Percentiles rank a stretch among this genome's conserved stretches.
Evolutionary conservation across 371 early-diverging fungal genomes (phyloP).

Genomic region (Saksenaea vasiformis): DNA sequence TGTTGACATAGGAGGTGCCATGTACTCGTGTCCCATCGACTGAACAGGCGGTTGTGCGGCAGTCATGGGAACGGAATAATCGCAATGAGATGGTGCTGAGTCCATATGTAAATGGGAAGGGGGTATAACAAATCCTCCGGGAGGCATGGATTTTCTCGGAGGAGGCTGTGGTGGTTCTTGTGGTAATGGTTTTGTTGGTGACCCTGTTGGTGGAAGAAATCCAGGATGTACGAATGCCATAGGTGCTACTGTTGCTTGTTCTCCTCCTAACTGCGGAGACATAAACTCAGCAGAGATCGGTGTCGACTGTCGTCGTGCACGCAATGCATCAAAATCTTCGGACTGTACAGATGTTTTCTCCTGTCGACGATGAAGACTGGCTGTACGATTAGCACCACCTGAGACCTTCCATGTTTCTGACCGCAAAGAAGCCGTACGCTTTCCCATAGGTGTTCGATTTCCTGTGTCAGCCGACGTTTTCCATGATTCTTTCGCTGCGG

Average conservation of each 20-base stretch:
- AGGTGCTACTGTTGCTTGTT: neutral
- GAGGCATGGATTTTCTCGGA: slow-evolving; percentile 12
- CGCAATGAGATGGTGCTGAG: neutral
- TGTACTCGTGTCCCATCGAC: neutral
- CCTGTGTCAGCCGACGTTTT: neutral
- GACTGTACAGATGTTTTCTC: neutral
- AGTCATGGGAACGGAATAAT: neutral
- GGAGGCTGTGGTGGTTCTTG: slow-evolving; percentile 31
- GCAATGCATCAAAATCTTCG: slow-evolving; percentile 2
- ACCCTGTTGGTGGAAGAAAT: neutral
- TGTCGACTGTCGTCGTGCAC: slow-evolving; percentile 8
- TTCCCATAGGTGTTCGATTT: neutral
- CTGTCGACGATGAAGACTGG: neutral
- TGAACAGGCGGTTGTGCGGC: slow-evolving; percentile 2
- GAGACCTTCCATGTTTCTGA: slow-evolving; percentile 2
- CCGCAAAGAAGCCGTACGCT: neutral
- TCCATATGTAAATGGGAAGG: neutral
- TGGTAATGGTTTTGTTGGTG: slow-evolving; percentile 25
- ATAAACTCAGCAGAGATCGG: slow-evolving; percentile 4
- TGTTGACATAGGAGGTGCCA: neutral
- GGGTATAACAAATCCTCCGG: slow-evolving; percentile 8
- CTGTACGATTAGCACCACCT: neutral
- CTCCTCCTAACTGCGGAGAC: neutral
- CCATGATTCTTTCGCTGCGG: slow-evolving; percentile 8
- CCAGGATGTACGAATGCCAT: neutral